Base-by-base conservation (phyloP, 768 basidiomycete species). In the Trametes elegans region DNA sequence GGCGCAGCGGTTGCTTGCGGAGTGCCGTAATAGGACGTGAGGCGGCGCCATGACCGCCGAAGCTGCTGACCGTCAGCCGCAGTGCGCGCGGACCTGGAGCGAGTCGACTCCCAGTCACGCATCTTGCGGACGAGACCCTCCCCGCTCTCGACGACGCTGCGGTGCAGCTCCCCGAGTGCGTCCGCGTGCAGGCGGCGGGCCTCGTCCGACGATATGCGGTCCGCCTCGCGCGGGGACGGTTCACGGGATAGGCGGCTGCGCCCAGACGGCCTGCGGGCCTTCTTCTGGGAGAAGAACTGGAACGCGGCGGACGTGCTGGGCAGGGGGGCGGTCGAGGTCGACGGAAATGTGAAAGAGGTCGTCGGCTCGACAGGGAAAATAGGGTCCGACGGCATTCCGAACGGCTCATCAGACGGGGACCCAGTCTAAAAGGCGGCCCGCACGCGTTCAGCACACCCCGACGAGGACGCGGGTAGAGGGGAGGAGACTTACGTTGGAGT, bases 121-220 rank as follows among this genome's bases (percentile, higher is more conserved):
- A 90, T 89, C 47, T 84, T 82, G 52, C 75, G 79, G 11, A 90
- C 77, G 43, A 89, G 76, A 7, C 83, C 81, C 61, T 89, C 86
- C 18, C 84, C 85, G 58, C 74, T 82, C 60, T 87, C 80, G 26
- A 75, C 74, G 19, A 89, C 75, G 58, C 80, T 86, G 62, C 77
- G 74, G 39, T 76, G 81, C 34, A 90, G 77, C 59, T 87, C 84
- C 68, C 77, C 76, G 56, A 87, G 87, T 5, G 88, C 87, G 52
- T 74, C 75, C 0, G 85, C 81, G 53, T 82, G 80, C 44, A 87
- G 71, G 36, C 73, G 76, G 29, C 67, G 68, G 5, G 82, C 69
- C 43, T 75, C 73, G 21, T 63, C 61, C 26, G 57, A 44, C 7
- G 57, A 51, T 14, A 57, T 51, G 29, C 45, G 49, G 7, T 59